phyloP scores from a whole-genome alignment of 2,329 filamentous ascomycete genomes.

The Penicillium psychrosexuale region DNA sequence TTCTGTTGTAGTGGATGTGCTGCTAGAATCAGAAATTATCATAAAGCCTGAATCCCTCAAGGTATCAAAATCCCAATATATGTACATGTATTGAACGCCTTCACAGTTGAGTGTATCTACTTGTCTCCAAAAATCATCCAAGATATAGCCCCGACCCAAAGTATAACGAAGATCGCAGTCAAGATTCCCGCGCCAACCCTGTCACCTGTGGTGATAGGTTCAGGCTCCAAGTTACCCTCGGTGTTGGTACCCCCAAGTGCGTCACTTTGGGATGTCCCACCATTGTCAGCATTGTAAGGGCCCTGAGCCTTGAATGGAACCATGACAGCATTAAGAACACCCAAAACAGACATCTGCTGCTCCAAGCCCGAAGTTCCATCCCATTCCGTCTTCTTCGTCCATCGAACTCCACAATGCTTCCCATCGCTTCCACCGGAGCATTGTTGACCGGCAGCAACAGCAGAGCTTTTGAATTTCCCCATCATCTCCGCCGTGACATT shows the following conservation, averaged over 20 bases:
- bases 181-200: conserved; percentile 32
- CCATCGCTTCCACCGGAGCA: conserved; percentile 55
- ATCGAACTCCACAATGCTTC: conserved; percentile 60
- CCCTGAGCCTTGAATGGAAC: conserved; percentile 49
- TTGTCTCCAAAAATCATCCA: not conserved
- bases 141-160: not conserved
- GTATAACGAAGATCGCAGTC: conserved; percentile 24
- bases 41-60: not conserved
- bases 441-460: conserved; percentile 56
- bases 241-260: conserved; percentile 23
- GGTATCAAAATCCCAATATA: not conserved
- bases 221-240: conserved; percentile 1
- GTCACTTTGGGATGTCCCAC: conserved; percentile 49
- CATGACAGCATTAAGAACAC: conserved; percentile 60
- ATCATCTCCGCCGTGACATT: conserved; percentile 51
- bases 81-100: not conserved
- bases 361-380: conserved; percentile 59
- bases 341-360: conserved; percentile 64
- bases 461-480: conserved; percentile 55
- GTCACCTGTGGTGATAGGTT: conserved; percentile 22
- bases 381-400: conserved; percentile 49
- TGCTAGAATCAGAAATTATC: not conserved
- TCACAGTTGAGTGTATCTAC: not conserved
- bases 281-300: conserved; percentile 38
- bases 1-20: too few relatives aligned